Base-by-base conservation (phyloP, 1,284 basidiomycete genomes). In the Phaffia rhodozyma region DNA sequence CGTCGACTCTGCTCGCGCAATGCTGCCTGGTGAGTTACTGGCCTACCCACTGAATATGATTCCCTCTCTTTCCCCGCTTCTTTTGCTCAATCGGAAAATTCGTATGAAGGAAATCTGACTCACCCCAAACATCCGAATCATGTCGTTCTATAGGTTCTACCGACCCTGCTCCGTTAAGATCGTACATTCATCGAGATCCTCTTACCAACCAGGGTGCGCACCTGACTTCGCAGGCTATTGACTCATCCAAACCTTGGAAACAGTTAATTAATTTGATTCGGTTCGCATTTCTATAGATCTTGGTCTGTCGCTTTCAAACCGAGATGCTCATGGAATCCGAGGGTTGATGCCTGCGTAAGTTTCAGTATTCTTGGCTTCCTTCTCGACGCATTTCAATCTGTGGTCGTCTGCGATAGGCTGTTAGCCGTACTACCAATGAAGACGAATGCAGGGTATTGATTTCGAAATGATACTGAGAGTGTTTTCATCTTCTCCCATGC, bases 121-220 rank as follows among this genome's bases (percentile, higher is more conserved):
- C 5, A 43, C 13, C 13, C 38, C 38, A 43, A 43, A 43, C 13
- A 2, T 43, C 38, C 16, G 38, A 2, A 16, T 16, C 38, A 11
- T 43, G 5, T 43, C 16, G 38, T 11, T 43, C 13, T 2, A 11
- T 16, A 43, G 38, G 13, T 43, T 43, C 38, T 16, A 43, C 38
- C 2, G 38, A 43, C 13, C 7, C 38, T 43, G 38, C 13, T 43
- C 13, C 38, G 5, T 43, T 16, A 43, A 43, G 38, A 16, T 43
- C 38, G 16, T 43, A 43, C 13, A 43, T 70, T 70, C 66, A 73
- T 71, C 62, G 66, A 66, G 61, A 71, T 73, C 61, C 67, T 66
- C 32, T 66, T 65, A 49, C 69, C 68, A 66, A 69, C 68, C 67
- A 70, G 70, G 49, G 69, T 71, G 34, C 60, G 70, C 60, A 11